A percentile compares a stretch with the other conserved stretches of the same genome.
These are phyloP conservation scores for Dalechampia spathulata DNA, from an alignment of 441 rosid species.

Conservation along the genomic window DNA sequence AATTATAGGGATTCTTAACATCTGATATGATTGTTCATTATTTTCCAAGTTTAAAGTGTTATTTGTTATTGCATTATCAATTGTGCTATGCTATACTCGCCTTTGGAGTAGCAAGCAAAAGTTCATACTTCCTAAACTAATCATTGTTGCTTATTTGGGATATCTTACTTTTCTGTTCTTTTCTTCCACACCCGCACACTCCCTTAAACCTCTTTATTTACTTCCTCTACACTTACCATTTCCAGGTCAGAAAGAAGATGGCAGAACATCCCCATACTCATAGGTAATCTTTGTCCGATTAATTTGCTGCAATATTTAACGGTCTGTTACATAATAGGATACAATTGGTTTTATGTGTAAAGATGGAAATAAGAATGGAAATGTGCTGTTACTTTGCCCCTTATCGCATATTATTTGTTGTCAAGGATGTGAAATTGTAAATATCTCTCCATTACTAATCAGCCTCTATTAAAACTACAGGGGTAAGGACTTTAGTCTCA, in stretches of 20 bases:
- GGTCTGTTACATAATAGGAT: not conserved
- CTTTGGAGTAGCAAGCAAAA: constrained; percentile 4
- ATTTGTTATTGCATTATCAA: constrained; percentile 1
- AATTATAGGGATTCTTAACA: no score
- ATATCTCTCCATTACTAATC: no score
- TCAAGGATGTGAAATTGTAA: no score
- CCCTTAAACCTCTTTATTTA: constrained; percentile 3
- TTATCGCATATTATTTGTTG: no score
- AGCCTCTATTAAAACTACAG: no score
- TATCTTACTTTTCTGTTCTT: no score
- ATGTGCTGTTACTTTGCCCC: no score
- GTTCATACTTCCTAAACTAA: not conserved
- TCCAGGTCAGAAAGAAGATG: constrained; percentile 80
- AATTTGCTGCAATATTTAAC: not conserved
- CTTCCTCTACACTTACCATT: constrained; percentile 24
- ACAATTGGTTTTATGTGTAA: no score
- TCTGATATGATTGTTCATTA: not conserved
- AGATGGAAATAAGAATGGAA: no score
- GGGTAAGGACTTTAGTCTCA: no score
- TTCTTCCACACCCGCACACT: no score
- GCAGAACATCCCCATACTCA: constrained; percentile 45
- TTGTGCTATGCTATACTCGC: constrained; percentile 2
- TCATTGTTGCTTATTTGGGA: not conserved
- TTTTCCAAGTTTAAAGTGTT: not conserved
- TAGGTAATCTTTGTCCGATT: constrained; percentile 40